phyloP scores from a whole-genome alignment of 495 filamentous ascomycete species.

The Xylaria telfairii region DNA sequence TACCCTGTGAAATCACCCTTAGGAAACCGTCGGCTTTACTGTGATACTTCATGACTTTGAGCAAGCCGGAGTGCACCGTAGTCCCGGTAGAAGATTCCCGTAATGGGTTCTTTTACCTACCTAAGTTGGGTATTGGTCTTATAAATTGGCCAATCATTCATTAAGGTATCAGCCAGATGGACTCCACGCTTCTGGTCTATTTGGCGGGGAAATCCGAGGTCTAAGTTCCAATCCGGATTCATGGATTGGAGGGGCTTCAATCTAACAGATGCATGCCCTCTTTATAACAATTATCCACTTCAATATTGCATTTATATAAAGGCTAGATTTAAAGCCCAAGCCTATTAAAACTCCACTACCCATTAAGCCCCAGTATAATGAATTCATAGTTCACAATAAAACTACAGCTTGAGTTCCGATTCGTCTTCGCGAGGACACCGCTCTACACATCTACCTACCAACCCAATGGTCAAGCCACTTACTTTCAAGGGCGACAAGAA shows the following conservation, averaged over 20 bases:
- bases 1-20: neutral
- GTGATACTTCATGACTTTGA: neutral
- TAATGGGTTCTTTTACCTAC: neutral
- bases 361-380: neutral
- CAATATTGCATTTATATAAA: neutral
- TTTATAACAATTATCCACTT: neutral
- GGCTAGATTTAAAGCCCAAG: too few relatives aligned
- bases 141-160: conserved; percentile 11
- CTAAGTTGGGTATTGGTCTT: neutral
- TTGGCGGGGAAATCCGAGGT: neutral
- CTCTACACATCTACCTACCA: neutral
- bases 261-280: neutral
- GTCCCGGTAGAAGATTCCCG: conserved; percentile 13
- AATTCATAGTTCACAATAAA: neutral
- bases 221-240: too few relatives aligned
- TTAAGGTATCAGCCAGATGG: neutral
- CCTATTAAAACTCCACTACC: neutral
- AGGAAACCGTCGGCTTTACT: conserved; percentile 27
- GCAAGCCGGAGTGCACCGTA: conserved; percentile 6
- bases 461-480: conserved; percentile 76
- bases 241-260: neutral
- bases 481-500: conserved; percentile 98
- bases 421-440: neutral
- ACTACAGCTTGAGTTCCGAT: neutral
- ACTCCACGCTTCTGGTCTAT: neutral